Evolutionary conservation across 108 stramenopile species (phyloP).

Genomic region (Epithemia pelagica): DNA sequence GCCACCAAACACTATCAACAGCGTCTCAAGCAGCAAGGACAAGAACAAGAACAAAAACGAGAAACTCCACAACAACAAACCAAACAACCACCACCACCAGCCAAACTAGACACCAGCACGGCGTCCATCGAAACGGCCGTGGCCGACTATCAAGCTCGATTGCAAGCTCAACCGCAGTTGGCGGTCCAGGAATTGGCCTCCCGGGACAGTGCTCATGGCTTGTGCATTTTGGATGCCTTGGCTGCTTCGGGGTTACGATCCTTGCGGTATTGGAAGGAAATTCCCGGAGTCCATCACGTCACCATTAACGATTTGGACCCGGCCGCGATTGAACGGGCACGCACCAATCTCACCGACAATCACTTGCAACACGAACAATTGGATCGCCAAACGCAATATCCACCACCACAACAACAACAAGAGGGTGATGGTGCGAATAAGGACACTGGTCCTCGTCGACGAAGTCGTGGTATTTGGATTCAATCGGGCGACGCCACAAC

Average conservation of each 20-base stretch:
- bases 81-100: constrained; percentile 7
- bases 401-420: too few relatives aligned
- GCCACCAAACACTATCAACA: constrained; percentile 46
- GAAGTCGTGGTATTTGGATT: constrained; percentile 53
- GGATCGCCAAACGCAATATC: too few relatives aligned
- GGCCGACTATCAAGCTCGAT: neutral
- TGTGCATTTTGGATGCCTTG: constrained; percentile 91
- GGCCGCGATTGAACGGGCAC: constrained; percentile 70
- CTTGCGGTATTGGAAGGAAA: constrained; percentile 93
- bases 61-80: constrained; percentile 8
- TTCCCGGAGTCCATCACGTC: constrained; percentile 82
- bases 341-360: constrained; percentile 74
- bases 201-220: constrained; percentile 34
- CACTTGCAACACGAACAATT: constrained; percentile 35
- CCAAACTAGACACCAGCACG: neutral
- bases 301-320: constrained; percentile 89
- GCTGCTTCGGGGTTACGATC: constrained; percentile 96
- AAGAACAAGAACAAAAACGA: constrained; percentile 21
- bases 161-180: too few relatives aligned
- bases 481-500: constrained; percentile 74
- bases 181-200: neutral
- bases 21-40: constrained; percentile 31
- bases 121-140: neutral
- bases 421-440: neutral
- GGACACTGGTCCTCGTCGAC: constrained; percentile 4